Conservation (phyloP, 75 land plant genomes). For the Picea sitchensis region DNA sequence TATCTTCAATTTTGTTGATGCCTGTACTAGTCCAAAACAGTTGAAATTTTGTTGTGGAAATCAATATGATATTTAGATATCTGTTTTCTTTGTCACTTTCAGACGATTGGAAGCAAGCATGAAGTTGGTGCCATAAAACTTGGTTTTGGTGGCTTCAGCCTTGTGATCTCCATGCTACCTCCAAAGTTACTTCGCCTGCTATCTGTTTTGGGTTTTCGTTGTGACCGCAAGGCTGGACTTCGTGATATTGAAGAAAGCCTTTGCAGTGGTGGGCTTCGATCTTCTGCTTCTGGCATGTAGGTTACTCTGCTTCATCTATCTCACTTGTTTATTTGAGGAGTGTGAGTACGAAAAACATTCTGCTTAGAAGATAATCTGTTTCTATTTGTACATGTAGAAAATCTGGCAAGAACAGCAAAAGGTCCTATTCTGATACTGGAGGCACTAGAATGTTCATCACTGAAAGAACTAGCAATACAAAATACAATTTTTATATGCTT, state of each 20-base stretch:
- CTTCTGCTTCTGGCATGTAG: slow-evolving; percentile 43
- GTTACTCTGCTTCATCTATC: background rate
- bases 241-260: slow-evolving; percentile 31
- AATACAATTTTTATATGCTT: no score
- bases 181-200: slow-evolving; percentile 33
- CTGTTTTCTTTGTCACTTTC: background rate
- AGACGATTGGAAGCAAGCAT: slow-evolving; percentile 37
- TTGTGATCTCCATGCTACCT: slow-evolving; percentile 41
- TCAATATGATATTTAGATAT: background rate
- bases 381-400: no score
- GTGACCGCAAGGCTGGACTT: slow-evolving; percentile 34
- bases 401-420: no score
- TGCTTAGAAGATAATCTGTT: no score
- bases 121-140: slow-evolving; percentile 36
- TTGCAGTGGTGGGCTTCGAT: slow-evolving; percentile 39
- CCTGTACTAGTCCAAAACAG: no score
- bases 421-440: no score
- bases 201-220: slow-evolving; percentile 39
- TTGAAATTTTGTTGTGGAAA: background rate
- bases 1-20: no score
- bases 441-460: no score
- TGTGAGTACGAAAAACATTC: background rate
- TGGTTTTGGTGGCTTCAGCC: slow-evolving; percentile 48
- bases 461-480: no score
- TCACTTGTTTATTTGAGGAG: background rate